Percentiles rank a stretch among this genome's conserved stretches.
Evolutionary conservation across 2,329 filamentous ascomycete genomes (phyloP).

Genomic region (Cryphonectria naterciae): DNA sequence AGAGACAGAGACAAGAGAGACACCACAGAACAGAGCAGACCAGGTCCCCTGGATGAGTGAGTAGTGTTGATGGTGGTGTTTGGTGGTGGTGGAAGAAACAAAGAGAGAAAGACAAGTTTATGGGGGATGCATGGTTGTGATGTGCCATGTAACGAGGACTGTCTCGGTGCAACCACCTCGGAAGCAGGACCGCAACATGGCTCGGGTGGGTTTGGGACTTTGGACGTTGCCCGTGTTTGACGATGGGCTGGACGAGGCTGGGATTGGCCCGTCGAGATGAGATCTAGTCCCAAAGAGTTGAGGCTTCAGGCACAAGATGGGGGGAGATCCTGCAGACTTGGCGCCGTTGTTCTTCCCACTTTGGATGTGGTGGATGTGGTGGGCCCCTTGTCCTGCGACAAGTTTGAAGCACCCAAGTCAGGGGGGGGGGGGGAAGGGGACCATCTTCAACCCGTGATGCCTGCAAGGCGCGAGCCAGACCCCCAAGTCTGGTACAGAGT

Average conservation of each 20-base stretch:
- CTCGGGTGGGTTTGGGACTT: constrained; percentile 2
- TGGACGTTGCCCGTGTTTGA: constrained; percentile 13
- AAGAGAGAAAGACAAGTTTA: not conserved
- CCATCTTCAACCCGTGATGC: not conserved
- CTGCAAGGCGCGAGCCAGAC: not conserved
- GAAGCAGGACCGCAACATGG: not conserved
- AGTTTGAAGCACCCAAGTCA: constrained; percentile 47
- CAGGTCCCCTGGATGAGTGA: not conserved
- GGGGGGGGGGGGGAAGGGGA: not conserved
- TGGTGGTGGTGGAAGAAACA: not conserved
- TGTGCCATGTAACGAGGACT: constrained; percentile 6
- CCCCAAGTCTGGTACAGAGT: not conserved
- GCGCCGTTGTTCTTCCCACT: constrained; percentile 22
- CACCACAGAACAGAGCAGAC: constrained; percentile 13
- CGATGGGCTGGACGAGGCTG: constrained; percentile 9
- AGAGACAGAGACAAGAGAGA: too few species aligned
- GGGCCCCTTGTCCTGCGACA: constrained; percentile 51
- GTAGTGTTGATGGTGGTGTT: not conserved
- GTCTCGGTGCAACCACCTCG: constrained; percentile 5
- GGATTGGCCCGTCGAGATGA: constrained; percentile 2
- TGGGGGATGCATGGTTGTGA: constrained; percentile 2
- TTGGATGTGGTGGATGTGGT: constrained; percentile 22
- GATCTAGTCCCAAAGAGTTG: constrained; percentile 22
- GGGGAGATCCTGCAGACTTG: constrained; percentile 18
- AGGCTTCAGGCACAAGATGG: constrained; percentile 28